Evolutionary conservation across 371 early-diverging fungal species (phyloP).

Genomic region (Batrachochytrium dendrobatidis): DNA sequence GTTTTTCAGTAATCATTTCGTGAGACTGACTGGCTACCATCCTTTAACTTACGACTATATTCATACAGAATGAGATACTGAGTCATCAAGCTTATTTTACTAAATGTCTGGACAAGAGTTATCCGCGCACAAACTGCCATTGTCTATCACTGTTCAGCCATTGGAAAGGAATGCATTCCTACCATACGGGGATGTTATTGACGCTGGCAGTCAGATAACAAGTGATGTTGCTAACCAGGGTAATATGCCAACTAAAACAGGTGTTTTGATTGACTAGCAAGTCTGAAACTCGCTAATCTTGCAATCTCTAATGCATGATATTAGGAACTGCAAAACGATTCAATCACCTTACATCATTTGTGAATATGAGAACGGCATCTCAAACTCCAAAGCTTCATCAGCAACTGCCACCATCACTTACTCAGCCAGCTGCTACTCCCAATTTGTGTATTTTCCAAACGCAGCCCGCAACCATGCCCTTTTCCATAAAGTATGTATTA

Average conservation of each 20-base stretch:
- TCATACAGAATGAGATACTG: too few relatives aligned
- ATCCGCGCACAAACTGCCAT: too few relatives aligned
- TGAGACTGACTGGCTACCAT: neutral
- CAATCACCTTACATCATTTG: conserved; percentile 52
- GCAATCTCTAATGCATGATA: neutral
- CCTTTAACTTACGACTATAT: too few relatives aligned
- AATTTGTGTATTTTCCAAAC: conserved; percentile 68
- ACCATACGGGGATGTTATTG: conserved; percentile 69
- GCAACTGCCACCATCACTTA: neutral
- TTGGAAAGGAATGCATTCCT: conserved; percentile 59
- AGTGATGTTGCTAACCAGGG: conserved; percentile 53
- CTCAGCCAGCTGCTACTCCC: conserved; percentile 33
- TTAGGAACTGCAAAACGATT: conserved; percentile 66
- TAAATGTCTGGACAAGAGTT: too few relatives aligned
- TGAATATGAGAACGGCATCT: conserved; percentile 38
- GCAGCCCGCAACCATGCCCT: conserved; percentile 42
- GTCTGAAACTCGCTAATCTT: too few relatives aligned
- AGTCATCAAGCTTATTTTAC: too few relatives aligned
- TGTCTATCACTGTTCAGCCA: conserved; percentile 32
- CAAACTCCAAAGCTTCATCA: conserved; percentile 20
- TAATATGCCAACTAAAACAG: neutral
- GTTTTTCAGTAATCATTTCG: neutral
- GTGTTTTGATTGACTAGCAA: too few relatives aligned
- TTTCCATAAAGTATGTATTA: conserved; percentile 47
- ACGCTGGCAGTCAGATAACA: conserved; percentile 30